phyloP scores from a whole-genome alignment of 257 asterid genomes.

The Fraxinus anomala region DNA sequence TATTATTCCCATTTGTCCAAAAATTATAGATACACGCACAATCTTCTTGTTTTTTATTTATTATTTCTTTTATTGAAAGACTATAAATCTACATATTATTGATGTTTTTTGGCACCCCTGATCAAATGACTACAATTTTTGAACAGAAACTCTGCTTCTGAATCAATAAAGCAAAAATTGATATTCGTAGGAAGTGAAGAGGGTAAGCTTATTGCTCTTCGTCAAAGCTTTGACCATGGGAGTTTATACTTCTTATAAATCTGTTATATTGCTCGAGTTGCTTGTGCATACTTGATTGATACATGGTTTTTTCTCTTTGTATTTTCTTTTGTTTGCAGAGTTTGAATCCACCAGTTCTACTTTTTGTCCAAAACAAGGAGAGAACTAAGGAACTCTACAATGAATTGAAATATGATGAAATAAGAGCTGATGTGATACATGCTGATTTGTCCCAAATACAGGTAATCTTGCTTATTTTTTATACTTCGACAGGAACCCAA shows the following conservation, averaged over 20 bases:
- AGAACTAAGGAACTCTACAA: conserved; percentile 76
- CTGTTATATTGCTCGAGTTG: background rate
- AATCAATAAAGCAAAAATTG: conserved; percentile 77
- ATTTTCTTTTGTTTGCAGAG: conserved; percentile 45
- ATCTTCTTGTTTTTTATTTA: background rate
- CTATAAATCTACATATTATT: background rate
- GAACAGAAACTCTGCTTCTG: conserved; percentile 86
- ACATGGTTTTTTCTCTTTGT: background rate
- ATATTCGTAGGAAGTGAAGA: conserved; percentile 92
- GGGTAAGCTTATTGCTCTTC: conserved; percentile 94
- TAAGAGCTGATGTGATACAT: conserved; percentile 77
- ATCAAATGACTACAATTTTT: conserved; percentile 17
- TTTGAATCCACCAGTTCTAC: conserved; percentile 78
- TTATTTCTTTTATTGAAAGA: background rate
- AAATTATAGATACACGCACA: background rate
- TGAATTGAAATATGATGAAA: conserved; percentile 65
- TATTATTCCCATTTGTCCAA: background rate
- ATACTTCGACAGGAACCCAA: background rate
- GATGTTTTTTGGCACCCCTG: background rate
- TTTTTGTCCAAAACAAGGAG: conserved; percentile 86
- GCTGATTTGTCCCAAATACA: conserved; percentile 65
- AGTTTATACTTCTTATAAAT: background rate
- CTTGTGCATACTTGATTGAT: background rate
- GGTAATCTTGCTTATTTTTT: conserved; percentile 40
- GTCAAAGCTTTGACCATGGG: conserved; percentile 76